Percentiles rank a stretch among this genome's conserved stretches.
Conservation (phyloP, 2,329 filamentous ascomycete genomes). For the Coniochaeta sp. region DNA sequence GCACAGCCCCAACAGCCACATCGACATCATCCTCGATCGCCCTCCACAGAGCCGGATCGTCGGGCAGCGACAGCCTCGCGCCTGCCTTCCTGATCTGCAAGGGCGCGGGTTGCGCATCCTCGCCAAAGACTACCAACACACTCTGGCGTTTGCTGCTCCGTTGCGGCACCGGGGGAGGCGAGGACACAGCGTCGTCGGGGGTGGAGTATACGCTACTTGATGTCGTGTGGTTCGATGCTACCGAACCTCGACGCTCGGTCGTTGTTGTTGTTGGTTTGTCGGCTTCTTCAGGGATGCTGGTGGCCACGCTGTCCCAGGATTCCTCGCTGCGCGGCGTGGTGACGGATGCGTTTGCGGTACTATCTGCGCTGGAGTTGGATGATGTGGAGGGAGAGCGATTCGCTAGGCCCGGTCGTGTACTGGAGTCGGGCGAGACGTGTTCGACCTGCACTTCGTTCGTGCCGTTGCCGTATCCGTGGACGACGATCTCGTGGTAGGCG, state of each 20-base stretch:
- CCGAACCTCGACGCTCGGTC: not conserved
- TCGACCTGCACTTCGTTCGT: constrained; percentile 31
- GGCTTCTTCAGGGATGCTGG: not conserved
- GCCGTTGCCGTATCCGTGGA: constrained; percentile 48
- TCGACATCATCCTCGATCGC: not conserved
- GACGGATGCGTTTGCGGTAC: not conserved
- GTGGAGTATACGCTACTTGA: constrained; percentile 6
- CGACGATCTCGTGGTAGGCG: constrained; percentile 44
- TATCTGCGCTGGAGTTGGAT: not conserved
- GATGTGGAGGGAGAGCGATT: constrained; percentile 6
- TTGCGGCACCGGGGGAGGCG: constrained; percentile 11
- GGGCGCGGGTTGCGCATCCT: constrained; percentile 3
- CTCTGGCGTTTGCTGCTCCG: constrained; percentile 13
- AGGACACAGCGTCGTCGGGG: constrained; percentile 8
- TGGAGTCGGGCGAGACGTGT: not conserved
- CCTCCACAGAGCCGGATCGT: not conserved
- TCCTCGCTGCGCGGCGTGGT: not conserved
- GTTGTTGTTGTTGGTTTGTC: not conserved
- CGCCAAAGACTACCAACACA: not conserved
- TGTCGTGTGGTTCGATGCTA: not conserved
- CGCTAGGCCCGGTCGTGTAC: constrained; percentile 6
- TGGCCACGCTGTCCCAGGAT: not conserved
- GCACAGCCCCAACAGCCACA: not conserved
- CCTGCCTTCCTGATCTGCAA: not conserved
- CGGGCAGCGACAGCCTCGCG: not conserved